A percentile compares a stretch with the other conserved stretches of the same genome.
Evolutionary conservation across 2,329 filamentous ascomycete species (phyloP).

Genomic region (Colletotrichum sp.): DNA sequence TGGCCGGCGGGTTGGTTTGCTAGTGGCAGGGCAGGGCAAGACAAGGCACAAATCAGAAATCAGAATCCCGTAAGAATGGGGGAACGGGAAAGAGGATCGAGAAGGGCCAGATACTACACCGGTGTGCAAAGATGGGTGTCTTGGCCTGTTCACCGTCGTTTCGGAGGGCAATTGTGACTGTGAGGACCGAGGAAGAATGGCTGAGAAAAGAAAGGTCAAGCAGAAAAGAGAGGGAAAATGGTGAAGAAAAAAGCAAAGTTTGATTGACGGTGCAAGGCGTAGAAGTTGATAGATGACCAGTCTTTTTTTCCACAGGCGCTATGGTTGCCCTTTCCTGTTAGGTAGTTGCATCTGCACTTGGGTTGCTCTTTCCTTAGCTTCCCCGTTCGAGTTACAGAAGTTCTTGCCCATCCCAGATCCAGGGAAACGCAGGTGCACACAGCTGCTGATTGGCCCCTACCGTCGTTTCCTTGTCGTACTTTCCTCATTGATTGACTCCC

Average conservation of each 20-base stretch:
- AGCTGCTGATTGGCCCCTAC: background rate
- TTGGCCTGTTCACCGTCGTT: constrained; percentile 14
- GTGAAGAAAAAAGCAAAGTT: background rate
- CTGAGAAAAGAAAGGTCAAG: background rate
- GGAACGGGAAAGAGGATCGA: background rate
- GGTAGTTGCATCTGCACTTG: background rate
- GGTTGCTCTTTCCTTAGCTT: background rate
- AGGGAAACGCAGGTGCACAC: background rate
- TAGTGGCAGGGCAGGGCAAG: background rate
- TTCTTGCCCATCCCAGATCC: background rate
- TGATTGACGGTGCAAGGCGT: background rate
- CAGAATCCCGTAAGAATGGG: background rate
- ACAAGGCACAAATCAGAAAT: background rate
- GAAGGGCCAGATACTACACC: background rate
- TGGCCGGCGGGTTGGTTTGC: background rate
- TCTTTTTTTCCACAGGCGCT: background rate
- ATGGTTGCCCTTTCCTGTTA: background rate
- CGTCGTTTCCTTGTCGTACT: background rate
- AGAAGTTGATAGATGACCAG: constrained; percentile 15
- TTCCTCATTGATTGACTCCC: background rate
- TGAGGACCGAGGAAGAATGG: background rate
- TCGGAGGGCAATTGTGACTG: background rate
- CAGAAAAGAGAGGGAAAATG: background rate
- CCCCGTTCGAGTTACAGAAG: background rate
- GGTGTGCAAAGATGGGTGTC: background rate